Evolutionary conservation across 352 stramenopile species (phyloP), one percentile per base, ranked within the genome.

Genomic region (Blastocystis sp.): DNA sequence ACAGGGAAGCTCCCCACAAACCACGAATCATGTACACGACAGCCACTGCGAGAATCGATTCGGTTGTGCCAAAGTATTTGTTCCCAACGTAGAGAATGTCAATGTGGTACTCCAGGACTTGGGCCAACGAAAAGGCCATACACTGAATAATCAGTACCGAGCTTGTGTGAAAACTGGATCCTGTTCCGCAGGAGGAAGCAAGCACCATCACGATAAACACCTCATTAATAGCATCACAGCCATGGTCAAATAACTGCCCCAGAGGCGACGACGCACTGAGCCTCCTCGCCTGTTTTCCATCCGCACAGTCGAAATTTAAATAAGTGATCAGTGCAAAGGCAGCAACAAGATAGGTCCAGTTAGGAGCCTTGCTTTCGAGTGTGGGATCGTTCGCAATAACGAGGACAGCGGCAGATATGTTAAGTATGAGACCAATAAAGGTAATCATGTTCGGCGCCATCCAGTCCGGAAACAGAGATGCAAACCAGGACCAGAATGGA

Each of bases 171-270:
- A 68, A 50, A 8, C 13, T 68, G 0, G 29, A 39, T 3, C 77
- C 77, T 3, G 66, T 79, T 45, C 77, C 77, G 47, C 77, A 88
- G 2, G 77, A 47, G 61, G 77, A 88, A 23, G 37, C 43, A 37
- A 79, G 50, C 18, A 69, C 47, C 47, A 88, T 15, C 6, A 88
- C 18, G 47, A 88, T 88, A 64, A 88, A 88, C 6, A 79, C 66
- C 56, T 79, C 62, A 45, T 88, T 88, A n/a, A 88, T 59, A 26
- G 77, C 62, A 77, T 88, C 77, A 77, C 77, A 88, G 4, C 95
- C 97, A 92, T 99, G 97, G 92, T 99, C 97, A 91, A 99, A 99
- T 59, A 99, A 92, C 90, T 99, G 94, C 2, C 97, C 97, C 34
- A 99, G 91, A 4, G 97, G 95, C 53, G 95, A 98, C 8, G 94